Evolutionary conservation across 2,329 filamentous ascomycete species (phyloP).

Genomic region (Cladosporium sp.): DNA sequence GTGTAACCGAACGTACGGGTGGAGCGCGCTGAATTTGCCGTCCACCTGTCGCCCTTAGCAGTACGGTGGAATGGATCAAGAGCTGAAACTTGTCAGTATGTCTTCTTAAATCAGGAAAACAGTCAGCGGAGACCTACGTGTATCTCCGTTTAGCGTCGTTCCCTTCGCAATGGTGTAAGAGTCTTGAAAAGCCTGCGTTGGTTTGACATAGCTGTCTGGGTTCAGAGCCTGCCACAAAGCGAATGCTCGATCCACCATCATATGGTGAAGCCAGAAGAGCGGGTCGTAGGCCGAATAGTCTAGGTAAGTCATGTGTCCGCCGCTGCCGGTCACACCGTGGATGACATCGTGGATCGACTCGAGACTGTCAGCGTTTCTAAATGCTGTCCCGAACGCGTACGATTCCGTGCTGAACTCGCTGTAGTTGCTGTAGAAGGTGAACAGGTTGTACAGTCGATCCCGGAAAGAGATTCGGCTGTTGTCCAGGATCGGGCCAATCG

Average conservation of each 20-base stretch:
- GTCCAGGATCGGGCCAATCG: conserved; percentile 49
- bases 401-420: conserved; percentile 64
- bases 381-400: conserved; percentile 42
- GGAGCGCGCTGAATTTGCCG: conserved; percentile 54
- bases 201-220: conserved; percentile 59
- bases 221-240: conserved; percentile 73
- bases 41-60: conserved; percentile 58
- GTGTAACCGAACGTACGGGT: conserved; percentile 64
- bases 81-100: conserved; percentile 25
- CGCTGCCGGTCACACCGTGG: conserved; percentile 49
- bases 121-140: conserved; percentile 18
- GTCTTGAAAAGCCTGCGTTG: conserved; percentile 45
- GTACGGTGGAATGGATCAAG: conserved; percentile 63
- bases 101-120: neutral
- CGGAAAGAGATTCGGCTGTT: conserved; percentile 50
- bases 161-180: conserved; percentile 57
- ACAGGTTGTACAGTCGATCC: conserved; percentile 58
- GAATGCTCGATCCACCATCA: conserved; percentile 67
- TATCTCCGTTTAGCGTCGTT: conserved; percentile 33
- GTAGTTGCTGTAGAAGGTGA: conserved; percentile 62
- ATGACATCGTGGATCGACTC: conserved; percentile 44
- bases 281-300: conserved; percentile 74
- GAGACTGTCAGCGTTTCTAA: conserved; percentile 52
- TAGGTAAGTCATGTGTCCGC: conserved; percentile 64
- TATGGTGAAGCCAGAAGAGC: conserved; percentile 70